Conservation (phyloP, 164 flowering plant species). For the Berberis vulgaris region DNA sequence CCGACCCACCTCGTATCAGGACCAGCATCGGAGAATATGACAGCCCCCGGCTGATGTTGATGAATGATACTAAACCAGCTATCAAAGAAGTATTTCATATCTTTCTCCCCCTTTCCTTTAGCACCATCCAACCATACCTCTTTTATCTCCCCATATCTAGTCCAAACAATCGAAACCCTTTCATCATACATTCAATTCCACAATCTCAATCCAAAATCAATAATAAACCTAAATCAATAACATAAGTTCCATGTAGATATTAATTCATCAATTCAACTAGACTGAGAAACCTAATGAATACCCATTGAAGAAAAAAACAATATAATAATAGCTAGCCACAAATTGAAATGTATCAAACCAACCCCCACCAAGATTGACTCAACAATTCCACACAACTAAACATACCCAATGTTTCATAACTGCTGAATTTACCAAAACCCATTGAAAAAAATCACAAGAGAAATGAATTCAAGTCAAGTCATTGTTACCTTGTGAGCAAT, state of each 20-base stretch:
- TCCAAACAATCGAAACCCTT: constrained; percentile 5
- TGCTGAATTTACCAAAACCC: background rate
- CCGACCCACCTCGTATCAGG: constrained; percentile 94
- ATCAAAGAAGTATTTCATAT: constrained; percentile 87
- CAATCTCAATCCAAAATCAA: background rate
- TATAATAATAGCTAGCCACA: no score
- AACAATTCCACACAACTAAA: no score
- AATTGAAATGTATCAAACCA: no score
- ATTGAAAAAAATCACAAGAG: background rate
- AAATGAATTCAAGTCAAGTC: background rate
- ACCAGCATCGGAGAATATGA: constrained; percentile 95
- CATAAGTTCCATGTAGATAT: no score
- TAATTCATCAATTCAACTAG: no score
- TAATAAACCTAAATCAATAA: background rate
- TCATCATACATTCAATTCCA: background rate
- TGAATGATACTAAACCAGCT: constrained; percentile 80
- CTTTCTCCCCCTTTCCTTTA: constrained; percentile 78
- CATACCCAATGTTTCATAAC: no score
- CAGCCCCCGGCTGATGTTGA: constrained; percentile 81
- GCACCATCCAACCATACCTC: constrained; percentile 95
- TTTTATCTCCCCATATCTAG: constrained; percentile 79
- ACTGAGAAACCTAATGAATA: no score
- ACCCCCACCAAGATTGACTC: no score
- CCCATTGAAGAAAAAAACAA: no score
- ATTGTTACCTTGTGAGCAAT: constrained; percentile 68